Evolutionary conservation across 1,139 yeast genomes (phyloP).

Genomic region (Scheffersomyces cryptocercus): DNA sequence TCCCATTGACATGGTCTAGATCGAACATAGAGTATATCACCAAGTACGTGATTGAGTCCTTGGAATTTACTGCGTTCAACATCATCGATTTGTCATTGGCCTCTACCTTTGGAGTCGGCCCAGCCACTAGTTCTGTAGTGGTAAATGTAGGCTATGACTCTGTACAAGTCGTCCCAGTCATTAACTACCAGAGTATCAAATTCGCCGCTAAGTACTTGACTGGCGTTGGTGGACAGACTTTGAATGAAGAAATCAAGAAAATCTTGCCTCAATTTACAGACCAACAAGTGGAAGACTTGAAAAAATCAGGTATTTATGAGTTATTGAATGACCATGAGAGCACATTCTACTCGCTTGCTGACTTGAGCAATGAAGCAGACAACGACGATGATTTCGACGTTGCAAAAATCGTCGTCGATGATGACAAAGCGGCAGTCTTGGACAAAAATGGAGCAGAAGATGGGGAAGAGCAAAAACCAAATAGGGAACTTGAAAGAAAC

Average conservation of each 20-base stretch:
- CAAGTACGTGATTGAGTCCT: slow-evolving; percentile 70
- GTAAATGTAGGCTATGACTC: slow-evolving; percentile 79
- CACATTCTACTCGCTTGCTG: slow-evolving; percentile 61
- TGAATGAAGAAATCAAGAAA: slow-evolving; percentile 54
- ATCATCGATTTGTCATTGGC: slow-evolving; percentile 70
- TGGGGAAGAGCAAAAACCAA: slow-evolving; percentile 41
- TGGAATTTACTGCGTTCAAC: slow-evolving; percentile 74
- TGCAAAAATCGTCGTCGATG: slow-evolving; percentile 84
- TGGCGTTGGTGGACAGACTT: slow-evolving; percentile 59
- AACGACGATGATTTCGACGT: slow-evolving; percentile 83
- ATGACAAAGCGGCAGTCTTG: slow-evolving; percentile 61
- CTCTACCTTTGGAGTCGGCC: slow-evolving; percentile 72
- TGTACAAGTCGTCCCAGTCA: slow-evolving; percentile 75
- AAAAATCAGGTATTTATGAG: slow-evolving; percentile 75
- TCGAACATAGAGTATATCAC: slow-evolving; percentile 66
- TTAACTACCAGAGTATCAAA: slow-evolving; percentile 64
- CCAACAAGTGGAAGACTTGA: slow-evolving; percentile 71
- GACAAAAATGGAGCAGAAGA: slow-evolving; percentile 28
- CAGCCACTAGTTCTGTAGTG: slow-evolving; percentile 62
- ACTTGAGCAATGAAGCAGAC: slow-evolving; percentile 41
- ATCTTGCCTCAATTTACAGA: slow-evolving; percentile 59
- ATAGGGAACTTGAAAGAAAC: slow-evolving; percentile 65
- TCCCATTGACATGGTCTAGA: slow-evolving; percentile 71
- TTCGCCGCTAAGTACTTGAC: slow-evolving; percentile 53
- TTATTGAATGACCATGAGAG: slow-evolving; percentile 60